Percentiles rank a stretch among this genome's conserved stretches.
Evolutionary conservation across 495 filamentous ascomycete genomes (phyloP).

Genomic region (Lasiosphaeria ovina): DNA sequence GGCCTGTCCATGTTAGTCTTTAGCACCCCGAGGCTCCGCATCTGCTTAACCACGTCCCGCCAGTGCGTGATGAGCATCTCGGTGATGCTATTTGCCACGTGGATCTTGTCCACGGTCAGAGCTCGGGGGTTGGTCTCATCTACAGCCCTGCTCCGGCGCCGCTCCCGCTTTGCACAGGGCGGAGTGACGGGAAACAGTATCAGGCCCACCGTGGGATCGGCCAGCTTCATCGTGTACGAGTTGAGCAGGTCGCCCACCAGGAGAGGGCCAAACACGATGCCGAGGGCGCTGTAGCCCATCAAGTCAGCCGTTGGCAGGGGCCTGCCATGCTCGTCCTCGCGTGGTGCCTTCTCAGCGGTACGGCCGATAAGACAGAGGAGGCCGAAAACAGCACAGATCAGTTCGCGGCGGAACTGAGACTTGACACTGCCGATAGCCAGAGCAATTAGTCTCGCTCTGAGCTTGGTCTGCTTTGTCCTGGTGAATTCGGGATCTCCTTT

Average conservation of each 20-base stretch:
- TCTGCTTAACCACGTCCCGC: constrained; percentile 57
- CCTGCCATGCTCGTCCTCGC: constrained; percentile 46
- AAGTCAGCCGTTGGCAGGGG: constrained; percentile 48
- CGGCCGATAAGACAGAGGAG: constrained; percentile 56
- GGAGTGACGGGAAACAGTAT: constrained; percentile 37
- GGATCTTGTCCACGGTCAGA: constrained; percentile 44
- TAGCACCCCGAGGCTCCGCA: constrained; percentile 39
- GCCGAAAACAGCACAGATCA: constrained; percentile 67
- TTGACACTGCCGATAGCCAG: constrained; percentile 55
- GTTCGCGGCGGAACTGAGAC: constrained; percentile 57
- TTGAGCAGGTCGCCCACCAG: constrained; percentile 57
- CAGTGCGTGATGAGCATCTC: constrained; percentile 61
- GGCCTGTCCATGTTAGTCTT: constrained; percentile 17
- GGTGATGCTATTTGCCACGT: constrained; percentile 51
- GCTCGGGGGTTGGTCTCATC: constrained; percentile 16
- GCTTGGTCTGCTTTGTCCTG: constrained; percentile 49
- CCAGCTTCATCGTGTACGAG: constrained; percentile 39
- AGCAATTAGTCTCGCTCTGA: constrained; percentile 62
- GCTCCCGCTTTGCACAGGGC: constrained; percentile 40
- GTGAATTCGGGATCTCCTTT: constrained; percentile 48
- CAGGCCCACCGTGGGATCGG: constrained; percentile 34
- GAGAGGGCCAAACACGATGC: constrained; percentile 64
- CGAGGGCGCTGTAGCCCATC: constrained; percentile 62
- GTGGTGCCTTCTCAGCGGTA: constrained; percentile 46
- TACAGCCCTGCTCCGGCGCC: constrained; percentile 23